Conservation (phyloP, 2,329 filamentous ascomycete species). For the Gyromitra esculenta region DNA sequence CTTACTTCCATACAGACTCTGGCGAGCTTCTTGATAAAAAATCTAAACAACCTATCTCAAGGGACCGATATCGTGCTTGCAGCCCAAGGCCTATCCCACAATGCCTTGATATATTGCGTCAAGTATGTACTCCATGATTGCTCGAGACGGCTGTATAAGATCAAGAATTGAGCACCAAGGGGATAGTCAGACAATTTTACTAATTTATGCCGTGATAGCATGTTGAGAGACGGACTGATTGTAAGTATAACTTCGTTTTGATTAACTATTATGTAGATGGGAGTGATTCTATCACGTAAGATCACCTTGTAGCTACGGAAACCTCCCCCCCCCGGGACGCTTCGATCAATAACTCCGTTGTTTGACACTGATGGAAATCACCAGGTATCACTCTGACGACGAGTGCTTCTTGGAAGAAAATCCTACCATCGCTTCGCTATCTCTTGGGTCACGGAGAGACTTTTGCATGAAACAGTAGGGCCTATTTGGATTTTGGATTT, state of each 20-base stretch:
- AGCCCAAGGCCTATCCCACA: slow-evolving; percentile 75
- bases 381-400: slow-evolving; percentile 73
- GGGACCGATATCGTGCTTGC: slow-evolving; percentile 68
- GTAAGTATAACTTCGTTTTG: slow-evolving; percentile 78
- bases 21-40: slow-evolving; percentile 64
- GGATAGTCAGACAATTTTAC: neutral
- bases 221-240: slow-evolving; percentile 71
- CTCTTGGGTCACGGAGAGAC: slow-evolving; percentile 75
- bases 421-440: slow-evolving; percentile 79
- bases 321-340: neutral
- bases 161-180: too few species aligned
- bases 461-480: slow-evolving; percentile 75
- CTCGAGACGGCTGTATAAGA: too few species aligned
- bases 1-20: slow-evolving; percentile 65
- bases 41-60: slow-evolving; percentile 62
- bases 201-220: slow-evolving; percentile 3
- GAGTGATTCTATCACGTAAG: slow-evolving; percentile 77
- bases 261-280: slow-evolving; percentile 86
- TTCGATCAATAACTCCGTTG: neutral
- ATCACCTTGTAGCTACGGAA: neutral
- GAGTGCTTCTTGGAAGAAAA: slow-evolving; percentile 76
- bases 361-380: neutral
- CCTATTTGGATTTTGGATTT: neutral
- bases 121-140: slow-evolving; percentile 58
- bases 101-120: slow-evolving; percentile 73